Evolutionary conservation across 345 rosid species (phyloP).

Genomic region (Camelina laxa): DNA sequence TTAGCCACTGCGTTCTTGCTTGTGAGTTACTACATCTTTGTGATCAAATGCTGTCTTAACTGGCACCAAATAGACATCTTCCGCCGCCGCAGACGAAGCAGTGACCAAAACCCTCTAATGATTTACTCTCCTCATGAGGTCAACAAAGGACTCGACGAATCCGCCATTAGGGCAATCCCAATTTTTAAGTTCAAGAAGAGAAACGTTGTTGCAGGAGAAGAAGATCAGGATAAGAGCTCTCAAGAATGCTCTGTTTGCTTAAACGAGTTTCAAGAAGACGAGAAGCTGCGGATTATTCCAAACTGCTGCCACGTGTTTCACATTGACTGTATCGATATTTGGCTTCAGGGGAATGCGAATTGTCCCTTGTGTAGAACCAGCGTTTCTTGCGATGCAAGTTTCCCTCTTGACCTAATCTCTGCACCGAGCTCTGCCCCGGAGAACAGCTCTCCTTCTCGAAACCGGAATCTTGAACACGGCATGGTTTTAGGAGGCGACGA

Average conservation of each 20-base stretch:
- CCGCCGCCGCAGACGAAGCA: conserved; percentile 52
- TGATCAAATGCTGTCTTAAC: conserved; percentile 86
- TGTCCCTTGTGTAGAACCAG: conserved; percentile 94
- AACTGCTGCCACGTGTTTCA: conserved; percentile 87
- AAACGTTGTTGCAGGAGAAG: conserved; percentile 36
- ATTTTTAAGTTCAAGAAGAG: conserved; percentile 70
- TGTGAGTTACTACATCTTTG: conserved; percentile 85
- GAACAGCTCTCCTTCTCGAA: conserved; percentile 40
- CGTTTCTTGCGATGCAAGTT: conserved; percentile 56
- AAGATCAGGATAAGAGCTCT: conserved; percentile 49
- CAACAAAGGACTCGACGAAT: conserved; percentile 75
- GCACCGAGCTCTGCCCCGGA: conserved; percentile 59
- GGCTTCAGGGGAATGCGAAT: conserved; percentile 91
- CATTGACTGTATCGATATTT: conserved; percentile 86
- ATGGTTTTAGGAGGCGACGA: conserved; percentile 52
- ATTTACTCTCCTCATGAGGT: conserved; percentile 49
- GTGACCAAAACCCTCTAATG: conserved; percentile 57
- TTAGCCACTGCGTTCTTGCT: conserved; percentile 82
- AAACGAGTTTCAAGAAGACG: conserved; percentile 84
- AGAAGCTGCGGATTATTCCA: conserved; percentile 80
- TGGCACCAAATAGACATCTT: conserved; percentile 79
- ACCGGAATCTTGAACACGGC: conserved; percentile 33
- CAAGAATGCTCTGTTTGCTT: conserved; percentile 90
- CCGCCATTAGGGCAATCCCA: conserved; percentile 83
- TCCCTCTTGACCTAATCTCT: conserved; percentile 48